Base-by-base conservation (phyloP, 192 early-diverging fungal species). In the Tieghemiomyces parasiticus region DNA sequence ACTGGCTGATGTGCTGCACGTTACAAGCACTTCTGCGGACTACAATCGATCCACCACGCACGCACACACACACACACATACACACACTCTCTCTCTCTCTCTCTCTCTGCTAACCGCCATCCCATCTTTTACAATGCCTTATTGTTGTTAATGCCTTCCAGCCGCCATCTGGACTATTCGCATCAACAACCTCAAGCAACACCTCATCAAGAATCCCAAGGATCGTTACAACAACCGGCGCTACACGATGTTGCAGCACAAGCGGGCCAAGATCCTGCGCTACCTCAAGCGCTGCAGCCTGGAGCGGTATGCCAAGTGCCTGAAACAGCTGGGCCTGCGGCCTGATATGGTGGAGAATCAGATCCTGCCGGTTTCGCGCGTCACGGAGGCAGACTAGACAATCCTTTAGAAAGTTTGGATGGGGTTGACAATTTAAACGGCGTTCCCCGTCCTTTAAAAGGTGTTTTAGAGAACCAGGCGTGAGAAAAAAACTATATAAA, bases 101-200 rank as follows among this genome's bases (percentile, higher is more conserved):
- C 16, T 0, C 4, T 10, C 4, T 46, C 33, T 38, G 9, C 58
- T 47, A 29, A 47, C 30, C 19, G 9, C 26, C 14, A 12, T 60
- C 35, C 38, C 28, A 72, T 58, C 4, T 58, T 66, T 68, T 65
- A 48, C n/a, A 12, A 48, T 42, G 16, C 16, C 6, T 42, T 30
- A 20, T 55, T 45, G 24, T 60, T 42, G 26, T 35, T 51, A 8
- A 44, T 42, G 9, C 12, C 33, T 51, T n/a, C 29, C 67, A 91
- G 95, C 90, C 44, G 93, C 93, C 2, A 76, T 95, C 33, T 82
- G 91, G 72, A 92, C 89, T 25, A 81, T 92, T 51, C 82, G 86
- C 58, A 92, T 98, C 63, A 81, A 90, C 60, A 87, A 90, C 59
- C 75, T 98, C 65, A 63, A 83, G 56, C 76, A 81, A 20, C 95